These are phyloP conservation scores for Bipolaris cookei DNA, from an alignment of 2,329 filamentous ascomycete genomes.

Conservation along the genomic window DNA sequence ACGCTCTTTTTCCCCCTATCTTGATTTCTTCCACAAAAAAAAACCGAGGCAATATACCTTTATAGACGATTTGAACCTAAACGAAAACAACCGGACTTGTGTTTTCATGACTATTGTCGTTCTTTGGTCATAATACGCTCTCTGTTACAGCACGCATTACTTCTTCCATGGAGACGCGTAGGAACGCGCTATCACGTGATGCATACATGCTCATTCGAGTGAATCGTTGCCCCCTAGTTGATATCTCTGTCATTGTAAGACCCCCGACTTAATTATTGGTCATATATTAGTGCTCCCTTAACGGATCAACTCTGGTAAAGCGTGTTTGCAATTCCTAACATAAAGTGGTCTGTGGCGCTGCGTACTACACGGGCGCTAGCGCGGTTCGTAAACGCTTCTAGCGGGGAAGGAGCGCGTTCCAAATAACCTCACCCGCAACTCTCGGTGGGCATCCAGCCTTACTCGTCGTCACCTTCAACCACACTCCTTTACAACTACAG, in stretches of 20 bases:
- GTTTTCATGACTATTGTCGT: neutral
- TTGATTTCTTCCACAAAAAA: constrained; percentile 11
- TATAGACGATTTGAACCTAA: constrained; percentile 8
- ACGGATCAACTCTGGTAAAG: neutral
- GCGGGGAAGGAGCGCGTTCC: constrained; percentile 32
- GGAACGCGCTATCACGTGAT: constrained; percentile 26
- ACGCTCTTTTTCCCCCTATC: constrained; percentile 19
- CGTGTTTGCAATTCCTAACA: too few relatives aligned
- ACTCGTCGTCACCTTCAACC: neutral
- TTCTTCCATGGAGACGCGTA: constrained; percentile 1
- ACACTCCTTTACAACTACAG: neutral
- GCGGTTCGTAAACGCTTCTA: constrained; percentile 14
- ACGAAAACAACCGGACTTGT: neutral
- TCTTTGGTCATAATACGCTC: neutral
- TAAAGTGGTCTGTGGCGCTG: neutral
- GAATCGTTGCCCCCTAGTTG: neutral
- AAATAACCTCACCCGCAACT: constrained; percentile 13
- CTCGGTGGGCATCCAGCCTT: constrained; percentile 2
- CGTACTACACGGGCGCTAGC: constrained; percentile 9
- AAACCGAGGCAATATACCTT: neutral
- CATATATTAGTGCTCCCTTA: neutral
- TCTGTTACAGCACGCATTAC: neutral
- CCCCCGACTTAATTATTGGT: neutral
- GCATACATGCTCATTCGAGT: neutral
- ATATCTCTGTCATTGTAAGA: too few relatives aligned